Conservation (phyloP, 306 rosid species). For the Rosa lucieae region DNA sequence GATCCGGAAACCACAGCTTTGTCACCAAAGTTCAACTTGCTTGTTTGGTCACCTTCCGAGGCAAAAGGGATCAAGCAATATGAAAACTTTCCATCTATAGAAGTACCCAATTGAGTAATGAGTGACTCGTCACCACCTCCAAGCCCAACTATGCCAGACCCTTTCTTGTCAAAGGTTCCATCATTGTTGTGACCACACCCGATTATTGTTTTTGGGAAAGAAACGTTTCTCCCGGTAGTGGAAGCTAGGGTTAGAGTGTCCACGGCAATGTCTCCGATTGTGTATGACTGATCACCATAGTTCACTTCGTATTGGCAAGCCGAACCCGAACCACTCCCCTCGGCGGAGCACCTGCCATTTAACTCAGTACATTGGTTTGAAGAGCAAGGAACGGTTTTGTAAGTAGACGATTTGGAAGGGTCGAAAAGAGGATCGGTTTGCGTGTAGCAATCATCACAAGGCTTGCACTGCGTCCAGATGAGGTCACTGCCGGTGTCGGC, state of each 20-base stretch:
- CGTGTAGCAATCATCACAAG: constrained; percentile 40
- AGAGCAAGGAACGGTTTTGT: constrained; percentile 13
- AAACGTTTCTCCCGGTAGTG: not conserved
- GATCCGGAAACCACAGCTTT: constrained; percentile 28
- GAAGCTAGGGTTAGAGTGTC: constrained; percentile 52
- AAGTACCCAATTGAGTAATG: constrained; percentile 30
- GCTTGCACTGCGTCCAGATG: constrained; percentile 58
- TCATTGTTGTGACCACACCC: constrained; percentile 46
- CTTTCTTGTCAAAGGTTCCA: not conserved
- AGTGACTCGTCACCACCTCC: constrained; percentile 44
- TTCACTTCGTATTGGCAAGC: constrained; percentile 10
- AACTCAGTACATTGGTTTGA: constrained; percentile 8
- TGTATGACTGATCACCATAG: constrained; percentile 38
- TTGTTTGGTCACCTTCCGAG: not conserved
- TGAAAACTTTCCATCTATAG: constrained; percentile 41
- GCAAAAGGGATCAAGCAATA: constrained; percentile 43
- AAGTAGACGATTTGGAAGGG: constrained; percentile 40
- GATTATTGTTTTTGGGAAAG: constrained; percentile 29
- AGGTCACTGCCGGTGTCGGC: constrained; percentile 63
- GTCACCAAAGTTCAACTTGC: constrained; percentile 34
- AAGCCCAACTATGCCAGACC: constrained; percentile 58
- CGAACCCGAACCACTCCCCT: not conserved
- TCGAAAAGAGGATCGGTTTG: constrained; percentile 43
- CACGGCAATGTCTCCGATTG: constrained; percentile 33
- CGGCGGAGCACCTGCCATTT: not conserved